Evolutionary conservation across 345 rosid species (phyloP).

Genomic region (Camelina neglecta): DNA sequence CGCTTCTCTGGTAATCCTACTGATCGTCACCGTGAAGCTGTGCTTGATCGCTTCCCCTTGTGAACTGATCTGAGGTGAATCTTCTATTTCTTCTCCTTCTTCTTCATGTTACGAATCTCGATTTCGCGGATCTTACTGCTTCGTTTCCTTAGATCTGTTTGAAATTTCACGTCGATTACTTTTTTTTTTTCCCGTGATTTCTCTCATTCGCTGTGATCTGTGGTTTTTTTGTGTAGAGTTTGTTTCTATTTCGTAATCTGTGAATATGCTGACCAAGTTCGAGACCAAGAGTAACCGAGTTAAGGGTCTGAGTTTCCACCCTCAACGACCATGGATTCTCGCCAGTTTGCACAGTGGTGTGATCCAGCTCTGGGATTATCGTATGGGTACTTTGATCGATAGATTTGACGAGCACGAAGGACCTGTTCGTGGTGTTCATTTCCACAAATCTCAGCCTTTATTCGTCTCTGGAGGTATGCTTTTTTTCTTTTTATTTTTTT

Average conservation of each 20-base stretch:
- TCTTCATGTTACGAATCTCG: conserved; percentile 11
- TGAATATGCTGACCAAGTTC: conserved; percentile 89
- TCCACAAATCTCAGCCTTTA: conserved; percentile 88
- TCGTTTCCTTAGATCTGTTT: conserved; percentile 21
- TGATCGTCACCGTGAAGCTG: conserved; percentile 29
- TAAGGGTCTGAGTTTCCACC: conserved; percentile 95
- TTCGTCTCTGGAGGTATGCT: conserved; percentile 93
- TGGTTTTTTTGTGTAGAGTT: conserved; percentile 14
- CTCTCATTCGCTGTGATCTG: conserved; percentile 39
- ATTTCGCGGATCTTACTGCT: conserved; percentile 11
- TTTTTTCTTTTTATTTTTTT: too few species aligned
- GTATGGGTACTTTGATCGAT: conserved; percentile 95
- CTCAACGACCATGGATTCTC: conserved; percentile 97
- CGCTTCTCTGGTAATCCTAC: conserved; percentile 34
- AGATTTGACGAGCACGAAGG: conserved; percentile 98
- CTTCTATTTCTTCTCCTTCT: conserved; percentile 10
- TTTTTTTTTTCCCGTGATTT: conserved; percentile 13
- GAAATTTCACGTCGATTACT: not conserved
- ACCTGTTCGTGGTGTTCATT: conserved; percentile 98
- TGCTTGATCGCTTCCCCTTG: conserved; percentile 31
- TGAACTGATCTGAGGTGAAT: conserved; percentile 62
- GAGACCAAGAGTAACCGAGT: conserved; percentile 99
- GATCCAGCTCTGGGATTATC: conserved; percentile 99
- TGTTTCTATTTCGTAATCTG: conserved; percentile 35
- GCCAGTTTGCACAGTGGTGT: conserved; percentile 99